Percentiles rank a stretch among this genome's conserved stretches.
Conservation (phyloP, 495 filamentous ascomycete species). For the Xylaria acuta region DNA sequence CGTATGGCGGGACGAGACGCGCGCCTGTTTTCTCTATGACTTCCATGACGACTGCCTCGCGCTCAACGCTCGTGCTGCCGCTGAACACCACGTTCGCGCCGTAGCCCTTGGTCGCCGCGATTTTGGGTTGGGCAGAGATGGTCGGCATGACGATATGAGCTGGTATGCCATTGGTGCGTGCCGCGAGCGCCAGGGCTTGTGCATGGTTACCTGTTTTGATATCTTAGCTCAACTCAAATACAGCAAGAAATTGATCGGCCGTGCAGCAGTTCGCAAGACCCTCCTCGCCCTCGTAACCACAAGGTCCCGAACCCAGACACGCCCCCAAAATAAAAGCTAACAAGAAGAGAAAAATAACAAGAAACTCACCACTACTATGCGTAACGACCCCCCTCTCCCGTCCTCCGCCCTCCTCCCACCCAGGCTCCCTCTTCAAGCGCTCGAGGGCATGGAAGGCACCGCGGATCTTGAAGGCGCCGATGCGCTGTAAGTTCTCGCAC, state of each 20-base stretch:
- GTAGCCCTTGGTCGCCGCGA: conserved; percentile 77
- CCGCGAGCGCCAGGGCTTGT: conserved; percentile 89
- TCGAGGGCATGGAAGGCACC: conserved; percentile 90
- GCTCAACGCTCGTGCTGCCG: conserved; percentile 79
- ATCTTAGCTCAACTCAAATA: neutral
- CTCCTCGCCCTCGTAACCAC: too few relatives aligned
- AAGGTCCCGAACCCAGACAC: neutral
- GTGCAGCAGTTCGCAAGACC: neutral
- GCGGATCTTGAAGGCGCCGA: conserved; percentile 92
- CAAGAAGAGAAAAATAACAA: neutral
- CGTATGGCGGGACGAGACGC: conserved; percentile 83
- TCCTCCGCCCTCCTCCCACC: conserved; percentile 59
- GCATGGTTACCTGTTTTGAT: conserved; percentile 82
- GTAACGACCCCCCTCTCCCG: conserved; percentile 79
- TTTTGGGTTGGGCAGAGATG: conserved; percentile 83
- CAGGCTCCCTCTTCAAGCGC: conserved; percentile 68
- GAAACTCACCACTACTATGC: conserved; percentile 78
- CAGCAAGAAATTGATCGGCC: neutral
- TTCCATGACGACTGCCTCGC: conserved; percentile 74
- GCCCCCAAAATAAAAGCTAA: neutral
- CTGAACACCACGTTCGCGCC: conserved; percentile 82
- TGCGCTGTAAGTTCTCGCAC: conserved; percentile 90
- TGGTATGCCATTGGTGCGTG: conserved; percentile 62
- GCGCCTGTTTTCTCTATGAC: conserved; percentile 75
- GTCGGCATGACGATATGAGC: conserved; percentile 90